These are phyloP conservation scores for Balakata baccata DNA, from an alignment of 345 rosid species.

Conservation along the genomic window DNA sequence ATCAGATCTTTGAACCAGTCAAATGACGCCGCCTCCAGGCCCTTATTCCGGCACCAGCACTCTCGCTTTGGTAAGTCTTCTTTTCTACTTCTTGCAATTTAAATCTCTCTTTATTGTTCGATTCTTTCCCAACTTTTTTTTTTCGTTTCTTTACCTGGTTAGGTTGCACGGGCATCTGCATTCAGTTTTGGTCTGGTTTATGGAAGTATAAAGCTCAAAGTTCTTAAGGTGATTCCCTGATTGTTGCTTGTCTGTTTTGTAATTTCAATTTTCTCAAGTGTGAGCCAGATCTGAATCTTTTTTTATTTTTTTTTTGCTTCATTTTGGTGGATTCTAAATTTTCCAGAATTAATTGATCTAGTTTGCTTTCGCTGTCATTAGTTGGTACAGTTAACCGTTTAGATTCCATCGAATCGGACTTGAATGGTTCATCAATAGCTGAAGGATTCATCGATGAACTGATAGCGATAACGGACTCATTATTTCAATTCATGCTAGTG, in stretches of 20 bases:
- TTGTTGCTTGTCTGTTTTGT: not conserved
- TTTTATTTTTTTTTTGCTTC: not conserved
- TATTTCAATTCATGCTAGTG: not conserved
- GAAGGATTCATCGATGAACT: not conserved
- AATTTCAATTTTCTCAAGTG: not conserved
- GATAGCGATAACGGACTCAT: not conserved
- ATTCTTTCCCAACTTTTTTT: not conserved
- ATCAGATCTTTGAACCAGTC: conserved; percentile 6
- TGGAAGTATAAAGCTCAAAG: conserved; percentile 68
- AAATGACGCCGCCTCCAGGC: conserved; percentile 50
- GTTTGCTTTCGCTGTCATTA: not conserved
- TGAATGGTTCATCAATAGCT: no score
- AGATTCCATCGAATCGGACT: no score
- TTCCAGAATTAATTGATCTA: not conserved
- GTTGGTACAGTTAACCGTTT: no score
- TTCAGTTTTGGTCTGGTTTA: conserved; percentile 56
- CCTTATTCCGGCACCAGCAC: conserved; percentile 89
- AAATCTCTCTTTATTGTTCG: not conserved
- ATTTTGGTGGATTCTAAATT: not conserved
- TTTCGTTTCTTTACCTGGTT: not conserved
- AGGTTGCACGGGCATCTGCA: conserved; percentile 77
- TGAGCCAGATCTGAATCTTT: not conserved
- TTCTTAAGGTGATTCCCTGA: conserved; percentile 46
- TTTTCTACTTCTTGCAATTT: not conserved
- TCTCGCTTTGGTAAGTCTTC: conserved; percentile 58